These are phyloP conservation scores for Lentinula sp. DNA, from an alignment of 768 basidiomycete species.

Conservation along the genomic window DNA sequence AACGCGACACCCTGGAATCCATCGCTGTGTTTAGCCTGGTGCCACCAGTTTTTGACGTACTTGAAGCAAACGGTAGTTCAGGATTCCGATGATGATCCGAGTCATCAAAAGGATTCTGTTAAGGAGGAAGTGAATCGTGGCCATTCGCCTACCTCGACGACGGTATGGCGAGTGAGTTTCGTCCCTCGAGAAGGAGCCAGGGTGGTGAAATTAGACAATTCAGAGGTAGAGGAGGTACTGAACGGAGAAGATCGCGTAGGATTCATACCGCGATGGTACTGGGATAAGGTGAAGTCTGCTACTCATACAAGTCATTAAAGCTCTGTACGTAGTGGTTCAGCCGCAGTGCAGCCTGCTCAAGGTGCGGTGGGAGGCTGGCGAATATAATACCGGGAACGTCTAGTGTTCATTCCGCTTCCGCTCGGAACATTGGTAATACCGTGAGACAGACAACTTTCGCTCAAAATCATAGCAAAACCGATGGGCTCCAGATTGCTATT, in stretches of 20 bases:
- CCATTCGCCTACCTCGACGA: neutral
- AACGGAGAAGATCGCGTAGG: slow-evolving; percentile 71
- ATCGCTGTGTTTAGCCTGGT: slow-evolving; percentile 67
- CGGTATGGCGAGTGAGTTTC: slow-evolving; percentile 71
- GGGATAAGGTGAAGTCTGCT: slow-evolving; percentile 24
- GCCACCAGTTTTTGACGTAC: slow-evolving; percentile 52
- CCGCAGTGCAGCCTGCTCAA: neutral
- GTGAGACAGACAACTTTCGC: neutral
- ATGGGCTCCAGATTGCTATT: neutral
- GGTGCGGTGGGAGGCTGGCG: neutral
- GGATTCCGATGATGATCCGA: slow-evolving; percentile 15
- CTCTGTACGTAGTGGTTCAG: neutral
- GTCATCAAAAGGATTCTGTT: neutral
- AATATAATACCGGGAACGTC: neutral
- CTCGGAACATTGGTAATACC: neutral
- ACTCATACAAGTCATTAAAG: neutral
- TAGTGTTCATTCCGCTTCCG: neutral
- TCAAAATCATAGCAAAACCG: neutral
- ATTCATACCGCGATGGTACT: slow-evolving; percentile 76
- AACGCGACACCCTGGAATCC: slow-evolving; percentile 60
- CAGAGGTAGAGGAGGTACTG: slow-evolving; percentile 47
- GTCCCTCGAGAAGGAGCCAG: slow-evolving; percentile 51
- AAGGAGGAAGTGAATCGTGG: neutral
- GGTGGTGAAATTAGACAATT: slow-evolving; percentile 39
- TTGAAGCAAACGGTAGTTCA: slow-evolving; percentile 30